Conservation (phyloP, 2,329 filamentous ascomycete genomes). For the Fusarium sp. region DNA sequence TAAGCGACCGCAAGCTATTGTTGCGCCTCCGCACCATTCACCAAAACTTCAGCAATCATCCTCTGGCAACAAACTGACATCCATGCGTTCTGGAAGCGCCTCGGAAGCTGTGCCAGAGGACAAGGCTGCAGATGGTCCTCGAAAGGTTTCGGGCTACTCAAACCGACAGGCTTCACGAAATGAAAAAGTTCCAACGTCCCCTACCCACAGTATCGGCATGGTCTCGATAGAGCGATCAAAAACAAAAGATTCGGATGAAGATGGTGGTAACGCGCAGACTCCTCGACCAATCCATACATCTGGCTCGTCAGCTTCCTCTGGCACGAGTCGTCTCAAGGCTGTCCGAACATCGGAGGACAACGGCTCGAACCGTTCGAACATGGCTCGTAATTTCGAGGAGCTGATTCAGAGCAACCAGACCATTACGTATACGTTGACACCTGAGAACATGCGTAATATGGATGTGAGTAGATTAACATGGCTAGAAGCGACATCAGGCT, state of each 20-base stretch:
- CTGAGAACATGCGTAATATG: slow-evolving; percentile 82
- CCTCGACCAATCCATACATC: slow-evolving; percentile 62
- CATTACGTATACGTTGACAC: slow-evolving; percentile 85
- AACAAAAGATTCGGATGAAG: slow-evolving; percentile 56
- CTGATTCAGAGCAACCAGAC: slow-evolving; percentile 87
- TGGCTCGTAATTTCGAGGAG: slow-evolving; percentile 80
- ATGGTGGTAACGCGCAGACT: slow-evolving; percentile 45
- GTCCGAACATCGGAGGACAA: slow-evolving; percentile 73
- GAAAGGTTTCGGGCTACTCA: slow-evolving; percentile 49
- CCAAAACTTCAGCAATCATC: slow-evolving; percentile 42
- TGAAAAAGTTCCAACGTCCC: slow-evolving; percentile 46
- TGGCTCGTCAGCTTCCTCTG: slow-evolving; percentile 67
- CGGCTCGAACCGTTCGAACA: slow-evolving; percentile 64
- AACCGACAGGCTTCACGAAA: slow-evolving; percentile 40
- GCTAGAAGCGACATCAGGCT: slow-evolving; percentile 3
- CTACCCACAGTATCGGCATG: slow-evolving; percentile 55
- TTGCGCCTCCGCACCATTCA: slow-evolving; percentile 31
- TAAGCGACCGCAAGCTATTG: slow-evolving; percentile 39
- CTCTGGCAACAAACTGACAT: slow-evolving; percentile 55
- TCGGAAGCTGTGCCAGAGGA: slow-evolving; percentile 53
- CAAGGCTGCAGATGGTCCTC: slow-evolving; percentile 53
- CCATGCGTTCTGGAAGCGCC: slow-evolving; percentile 52
- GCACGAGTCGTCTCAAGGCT: slow-evolving; percentile 66
- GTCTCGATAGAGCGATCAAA: slow-evolving; percentile 58
- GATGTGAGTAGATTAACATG: slow-evolving; percentile 67